Evolutionary conservation across 768 basidiomycete species (phyloP), one percentile per base, ranked within the genome.

Genomic region (Porphyrellus cyaneotinctus): DNA sequence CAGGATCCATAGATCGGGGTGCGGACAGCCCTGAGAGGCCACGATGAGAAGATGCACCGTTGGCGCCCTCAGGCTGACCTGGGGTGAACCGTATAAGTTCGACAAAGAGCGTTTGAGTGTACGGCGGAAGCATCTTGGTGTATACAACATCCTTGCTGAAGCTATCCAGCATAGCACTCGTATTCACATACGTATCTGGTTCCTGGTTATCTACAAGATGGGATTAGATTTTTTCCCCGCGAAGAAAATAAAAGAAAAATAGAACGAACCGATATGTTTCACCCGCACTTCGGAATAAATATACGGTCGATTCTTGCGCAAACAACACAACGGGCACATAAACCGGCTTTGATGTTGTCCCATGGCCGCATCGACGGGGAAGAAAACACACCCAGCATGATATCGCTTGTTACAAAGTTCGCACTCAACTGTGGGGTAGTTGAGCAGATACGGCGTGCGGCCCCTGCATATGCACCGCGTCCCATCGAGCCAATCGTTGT

Each of bases 401-500:
- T 90, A 91, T 15, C 75, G 69, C 59, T 78, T 82, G 56, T 69
- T 74, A 70, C 90, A 92, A 0, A 69, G 64, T 43, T 84, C 82
- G 65, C 90, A 92, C 52, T 79, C 77, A 13, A 91, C 81, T 22
- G 77, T 76, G 4, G 83, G 82, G 61, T 82, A 84, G 55, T 77
- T 73, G 49, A 83, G 70, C 26, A 85, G 68, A 66, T 83, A 85
- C 9, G 70, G 62, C 4, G 81, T 86, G 28, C 81, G 78, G 15
- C 87, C 88, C 44, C 89, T 75, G 66, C 89, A 91, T 53, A 91
- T 86, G 69, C 89, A 91, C 24, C 88, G 80, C 24, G 88, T 90
- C 30, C 81, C 80, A 61, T 91, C 89, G 7, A 69, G 57, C 81
- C 86, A 88, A 60, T 90, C 85, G 26, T 75, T 68, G 64, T 91